Evolutionary conservation across 2,329 filamentous ascomycete species (phyloP), one percentile per base, ranked within the genome.

Genomic region (Penicillium hordei): DNA sequence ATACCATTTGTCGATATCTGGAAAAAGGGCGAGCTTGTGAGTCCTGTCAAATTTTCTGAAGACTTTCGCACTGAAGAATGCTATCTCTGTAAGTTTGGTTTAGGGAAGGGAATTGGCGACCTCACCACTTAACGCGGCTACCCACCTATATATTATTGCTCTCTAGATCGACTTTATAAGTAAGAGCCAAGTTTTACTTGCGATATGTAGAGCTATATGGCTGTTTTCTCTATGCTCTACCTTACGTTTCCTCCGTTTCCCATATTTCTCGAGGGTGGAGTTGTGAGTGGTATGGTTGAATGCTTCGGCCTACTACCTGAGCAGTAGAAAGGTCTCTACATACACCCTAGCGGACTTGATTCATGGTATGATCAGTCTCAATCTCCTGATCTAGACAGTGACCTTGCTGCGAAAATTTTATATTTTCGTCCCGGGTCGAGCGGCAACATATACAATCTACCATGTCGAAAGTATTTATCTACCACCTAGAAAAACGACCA

Each of bases 141-240:
- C 27, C 59, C 61, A n/a, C 66, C 64, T 49, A 55, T 48, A 38
- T 43, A 59, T 40, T 68, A 60, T 57, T 70, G 68, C 50, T 68
- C 68, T 10, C 66, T 66, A 52, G 67, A 69, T 46, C 66, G 68
- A 38, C 57, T 72, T 50, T 63, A 68, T 67, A 17, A 55, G 13
- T 43, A 63, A 60, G 58, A 58, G 10, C 60, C 68, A 55, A 71
- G 63, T 44, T 58, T 58, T 50, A 64, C 66, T 48, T 70, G 68
- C 44, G 68, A 70, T 45, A 70, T 72, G 57, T 72, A 66, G 69
- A 72, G 68, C 42, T 71, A 70, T 29, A 71, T 71, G 68, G 27
- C 64, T 52, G 38, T 71, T 25, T 71, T 72, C 46, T 46, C 60
- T 25, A 48, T 55, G n/a, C 64, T 72, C 46, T 71, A 69, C 29